Conservation (phyloP, 2,329 filamentous ascomycete genomes). For the Hypoxylon sp. region DNA sequence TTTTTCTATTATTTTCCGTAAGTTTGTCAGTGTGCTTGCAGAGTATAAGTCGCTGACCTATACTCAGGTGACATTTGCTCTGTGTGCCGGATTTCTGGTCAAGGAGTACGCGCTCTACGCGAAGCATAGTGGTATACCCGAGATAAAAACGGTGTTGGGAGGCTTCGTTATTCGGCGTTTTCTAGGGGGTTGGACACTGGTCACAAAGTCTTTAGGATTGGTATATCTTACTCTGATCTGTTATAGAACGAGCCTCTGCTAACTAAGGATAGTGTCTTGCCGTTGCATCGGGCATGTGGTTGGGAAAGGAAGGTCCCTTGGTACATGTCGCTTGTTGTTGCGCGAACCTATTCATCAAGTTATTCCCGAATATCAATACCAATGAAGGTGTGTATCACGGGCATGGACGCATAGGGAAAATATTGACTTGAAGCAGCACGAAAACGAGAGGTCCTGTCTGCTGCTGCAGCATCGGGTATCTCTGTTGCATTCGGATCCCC, state of each 20-base stretch:
- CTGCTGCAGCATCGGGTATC: conserved; percentile 91
- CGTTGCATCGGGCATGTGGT: conserved; percentile 94
- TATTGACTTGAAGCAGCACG: conserved; percentile 71
- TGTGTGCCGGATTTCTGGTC: conserved; percentile 83
- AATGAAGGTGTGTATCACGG: conserved; percentile 79
- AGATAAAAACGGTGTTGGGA: conserved; percentile 96
- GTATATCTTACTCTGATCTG: conserved; percentile 62
- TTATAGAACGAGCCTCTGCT: conserved; percentile 29
- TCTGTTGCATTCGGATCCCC: conserved; percentile 95
- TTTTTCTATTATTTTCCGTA: conserved; percentile 89
- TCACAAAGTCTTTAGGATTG: conserved; percentile 90
- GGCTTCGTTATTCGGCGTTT: conserved; percentile 94
- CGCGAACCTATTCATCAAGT: conserved; percentile 92
- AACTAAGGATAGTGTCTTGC: conserved; percentile 78
- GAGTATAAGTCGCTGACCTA: conserved; percentile 42
- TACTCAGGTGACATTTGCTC: conserved; percentile 79
- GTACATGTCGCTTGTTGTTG: conserved; percentile 98
- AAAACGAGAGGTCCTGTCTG: conserved; percentile 93
- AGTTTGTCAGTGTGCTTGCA: conserved; percentile 50
- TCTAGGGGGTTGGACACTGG: conserved; percentile 87
- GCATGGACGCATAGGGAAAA: conserved; percentile 31
- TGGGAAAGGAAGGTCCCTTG: conserved; percentile 94
- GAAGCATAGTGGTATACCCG: conserved; percentile 94
- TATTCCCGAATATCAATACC: conserved; percentile 82
- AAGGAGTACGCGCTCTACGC: conserved; percentile 88